Conservation (phyloP, 148 eudicot species). For the Cornus suecica region DNA sequence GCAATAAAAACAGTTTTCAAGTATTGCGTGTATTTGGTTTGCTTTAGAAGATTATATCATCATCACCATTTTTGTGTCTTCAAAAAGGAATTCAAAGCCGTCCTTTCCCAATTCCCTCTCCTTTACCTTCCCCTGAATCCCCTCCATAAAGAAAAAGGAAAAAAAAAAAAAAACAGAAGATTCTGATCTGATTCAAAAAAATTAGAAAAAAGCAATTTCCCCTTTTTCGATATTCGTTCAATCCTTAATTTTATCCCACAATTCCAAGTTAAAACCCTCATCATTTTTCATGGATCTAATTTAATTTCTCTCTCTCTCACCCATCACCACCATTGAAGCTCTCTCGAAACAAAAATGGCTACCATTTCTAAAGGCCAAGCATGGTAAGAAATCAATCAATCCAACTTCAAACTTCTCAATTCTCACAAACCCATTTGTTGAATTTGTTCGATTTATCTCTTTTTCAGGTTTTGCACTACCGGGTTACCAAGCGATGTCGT, state of each 20-base stretch:
- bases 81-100: slow-evolving; percentile 8
- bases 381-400: slow-evolving; percentile 39
- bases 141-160: neutral
- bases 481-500: slow-evolving; percentile 75
- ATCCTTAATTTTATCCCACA: slow-evolving; percentile 23
- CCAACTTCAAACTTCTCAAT: slow-evolving; percentile 18
- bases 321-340: neutral
- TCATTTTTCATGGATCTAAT: slow-evolving; percentile 23
- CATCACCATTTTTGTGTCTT: neutral
- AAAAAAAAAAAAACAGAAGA: neutral
- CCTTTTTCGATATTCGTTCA: slow-evolving; percentile 24
- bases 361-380: too few species aligned
- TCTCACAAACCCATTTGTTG: neutral
- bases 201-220: slow-evolving; percentile 5
- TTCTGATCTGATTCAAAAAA: slow-evolving; percentile 8
- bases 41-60: neutral
- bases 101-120: neutral
- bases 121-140: neutral
- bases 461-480: slow-evolving; percentile 75
- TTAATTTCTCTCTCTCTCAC: slow-evolving; percentile 5
- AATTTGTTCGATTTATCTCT: neutral
- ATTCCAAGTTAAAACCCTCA: slow-evolving; percentile 6
- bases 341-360: slow-evolving; percentile 39
- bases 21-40: slow-evolving; percentile 2
- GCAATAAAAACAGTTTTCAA: slow-evolving; percentile 6